phyloP scores from a whole-genome alignment of 2,329 filamentous ascomycete genomes.

The Exophiala oligosperma region DNA sequence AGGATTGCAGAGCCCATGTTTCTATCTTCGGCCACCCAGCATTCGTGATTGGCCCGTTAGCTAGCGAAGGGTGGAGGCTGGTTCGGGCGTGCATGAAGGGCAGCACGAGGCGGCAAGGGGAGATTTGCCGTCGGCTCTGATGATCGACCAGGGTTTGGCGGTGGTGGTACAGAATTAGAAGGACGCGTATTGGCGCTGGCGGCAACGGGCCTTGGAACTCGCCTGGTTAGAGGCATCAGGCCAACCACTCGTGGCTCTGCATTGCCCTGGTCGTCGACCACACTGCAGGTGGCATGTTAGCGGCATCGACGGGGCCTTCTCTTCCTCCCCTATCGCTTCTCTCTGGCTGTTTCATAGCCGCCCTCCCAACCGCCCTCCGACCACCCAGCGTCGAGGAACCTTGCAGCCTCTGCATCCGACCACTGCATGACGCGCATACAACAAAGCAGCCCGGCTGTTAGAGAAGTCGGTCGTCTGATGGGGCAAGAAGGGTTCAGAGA shows the following conservation, averaged over 20 bases:
- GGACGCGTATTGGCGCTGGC: conserved; percentile 17
- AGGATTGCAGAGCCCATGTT: conserved; percentile 16
- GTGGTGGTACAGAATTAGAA: conserved; percentile 13
- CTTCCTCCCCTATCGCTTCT: conserved; percentile 16
- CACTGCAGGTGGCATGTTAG: neutral
- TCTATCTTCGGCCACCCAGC: conserved; percentile 20
- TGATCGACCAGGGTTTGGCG: conserved; percentile 7
- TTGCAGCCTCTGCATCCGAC: neutral
- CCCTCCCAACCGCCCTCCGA: conserved; percentile 13
- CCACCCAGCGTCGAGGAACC: conserved; percentile 6
- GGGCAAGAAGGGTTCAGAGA: neutral
- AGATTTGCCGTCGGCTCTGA: conserved; percentile 16
- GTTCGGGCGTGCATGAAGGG: conserved; percentile 6
- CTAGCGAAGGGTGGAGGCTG: conserved; percentile 10
- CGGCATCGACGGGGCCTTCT: conserved; percentile 1
- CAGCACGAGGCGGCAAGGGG: conserved; percentile 25
- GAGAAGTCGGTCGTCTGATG: neutral
- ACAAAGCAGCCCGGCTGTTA: neutral
- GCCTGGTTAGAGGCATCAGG: neutral
- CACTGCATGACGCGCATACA: conserved; percentile 19
- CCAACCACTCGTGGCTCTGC: too few species aligned
- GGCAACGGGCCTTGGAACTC: neutral
- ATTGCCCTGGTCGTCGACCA: too few species aligned
- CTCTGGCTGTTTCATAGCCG: conserved; percentile 20
- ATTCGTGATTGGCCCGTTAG: conserved; percentile 13